A percentile compares a stretch with the other conserved stretches of the same genome.
Conservation (phyloP, 305 asterid species). For the Fraxinus nigra region DNA sequence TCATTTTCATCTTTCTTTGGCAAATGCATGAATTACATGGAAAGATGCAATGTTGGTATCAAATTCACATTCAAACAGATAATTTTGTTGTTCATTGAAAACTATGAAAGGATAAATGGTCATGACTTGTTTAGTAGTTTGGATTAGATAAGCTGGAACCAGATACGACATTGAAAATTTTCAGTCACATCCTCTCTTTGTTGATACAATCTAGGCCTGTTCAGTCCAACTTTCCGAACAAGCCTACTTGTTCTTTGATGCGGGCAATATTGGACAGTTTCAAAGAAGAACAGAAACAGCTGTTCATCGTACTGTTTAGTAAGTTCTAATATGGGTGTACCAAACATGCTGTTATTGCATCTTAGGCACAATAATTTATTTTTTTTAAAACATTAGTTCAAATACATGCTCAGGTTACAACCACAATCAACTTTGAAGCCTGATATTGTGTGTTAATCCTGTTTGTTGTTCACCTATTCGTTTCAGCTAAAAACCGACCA, state of each 20-base stretch:
- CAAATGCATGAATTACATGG: background rate
- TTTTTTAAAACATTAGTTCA: background rate
- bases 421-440: background rate
- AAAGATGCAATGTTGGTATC: background rate
- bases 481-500: background rate
- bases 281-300: background rate
- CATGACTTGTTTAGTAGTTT: background rate
- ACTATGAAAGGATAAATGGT: background rate
- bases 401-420: background rate
- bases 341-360: background rate
- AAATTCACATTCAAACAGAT: background rate
- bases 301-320: too few relatives aligned
- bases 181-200: background rate
- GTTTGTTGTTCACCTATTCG: background rate
- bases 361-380: background rate
- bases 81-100: background rate
- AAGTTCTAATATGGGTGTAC: background rate
- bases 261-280: background rate
- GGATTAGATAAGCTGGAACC: background rate
- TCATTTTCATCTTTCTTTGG: background rate
- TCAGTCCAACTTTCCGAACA: background rate
- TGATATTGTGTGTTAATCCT: background rate
- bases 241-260: background rate
- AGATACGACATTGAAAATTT: background rate
- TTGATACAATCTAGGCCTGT: background rate